A percentile compares a stretch with the other conserved stretches of the same genome.
phyloP scores from a whole-genome alignment of 148 eudicot genomes.

The Salicornia ramosissima region DNA sequence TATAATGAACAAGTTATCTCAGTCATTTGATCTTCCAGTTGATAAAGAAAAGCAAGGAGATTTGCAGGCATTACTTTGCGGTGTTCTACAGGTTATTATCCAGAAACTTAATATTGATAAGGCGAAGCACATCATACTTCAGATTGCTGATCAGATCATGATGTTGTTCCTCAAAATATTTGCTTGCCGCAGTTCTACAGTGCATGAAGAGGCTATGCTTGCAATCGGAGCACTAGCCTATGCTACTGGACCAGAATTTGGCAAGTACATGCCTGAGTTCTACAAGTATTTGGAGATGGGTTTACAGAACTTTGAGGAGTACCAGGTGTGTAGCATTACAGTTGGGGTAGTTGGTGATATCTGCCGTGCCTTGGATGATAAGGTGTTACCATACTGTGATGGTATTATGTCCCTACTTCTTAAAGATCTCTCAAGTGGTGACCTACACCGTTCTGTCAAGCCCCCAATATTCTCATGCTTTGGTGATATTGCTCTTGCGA shows the following conservation, averaged over 20 bases:
- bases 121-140: conserved; percentile 36
- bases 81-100: conserved; percentile 51
- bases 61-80: conserved; percentile 61
- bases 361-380: conserved; percentile 63
- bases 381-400: conserved; percentile 61
- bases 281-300: conserved; percentile 76
- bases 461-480: conserved; percentile 81
- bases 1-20: conserved; percentile 46
- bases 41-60: conserved; percentile 68
- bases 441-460: conserved; percentile 66
- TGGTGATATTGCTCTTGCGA: conserved; percentile 79
- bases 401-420: conserved; percentile 64
- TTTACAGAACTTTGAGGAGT: conserved; percentile 69
- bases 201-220: conserved; percentile 81
- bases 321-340: conserved; percentile 67
- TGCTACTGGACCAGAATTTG: conserved; percentile 58
- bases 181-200: conserved; percentile 55
- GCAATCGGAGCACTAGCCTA: conserved; percentile 73
- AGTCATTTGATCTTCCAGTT: conserved; percentile 46
- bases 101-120: conserved; percentile 48
- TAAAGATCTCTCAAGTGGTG: conserved; percentile 61
- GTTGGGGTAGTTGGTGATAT: conserved; percentile 79
- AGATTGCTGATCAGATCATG: conserved; percentile 48
- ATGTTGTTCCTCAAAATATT: conserved; percentile 49
- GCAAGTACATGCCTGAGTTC: conserved; percentile 60